Conservation (phyloP, 1,284 basidiomycete species). For the Tausonia pullulans region DNA sequence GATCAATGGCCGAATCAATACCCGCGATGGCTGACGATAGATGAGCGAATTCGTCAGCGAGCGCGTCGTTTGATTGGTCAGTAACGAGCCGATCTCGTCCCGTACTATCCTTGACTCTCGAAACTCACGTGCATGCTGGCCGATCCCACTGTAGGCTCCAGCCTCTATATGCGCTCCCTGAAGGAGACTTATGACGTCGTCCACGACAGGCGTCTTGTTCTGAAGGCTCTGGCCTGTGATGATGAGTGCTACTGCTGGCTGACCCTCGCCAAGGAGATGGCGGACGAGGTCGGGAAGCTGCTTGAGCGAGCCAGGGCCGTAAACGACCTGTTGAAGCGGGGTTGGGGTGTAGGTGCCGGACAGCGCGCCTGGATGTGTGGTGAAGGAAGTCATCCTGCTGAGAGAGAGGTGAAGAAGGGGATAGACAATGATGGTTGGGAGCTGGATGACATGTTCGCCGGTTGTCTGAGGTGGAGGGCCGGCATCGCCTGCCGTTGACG, state of each 20-base stretch:
- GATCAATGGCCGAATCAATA: slow-evolving; percentile 55
- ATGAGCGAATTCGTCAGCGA: not conserved
- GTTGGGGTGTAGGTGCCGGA: slow-evolving; percentile 13
- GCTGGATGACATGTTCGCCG: too few relatives aligned
- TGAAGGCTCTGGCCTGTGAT: slow-evolving; percentile 58
- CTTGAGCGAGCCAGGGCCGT: slow-evolving; percentile 51
- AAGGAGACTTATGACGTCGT: slow-evolving; percentile 49
- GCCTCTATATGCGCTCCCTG: slow-evolving; percentile 47
- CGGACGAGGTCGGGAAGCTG: slow-evolving; percentile 50
- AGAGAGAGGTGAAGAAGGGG: too few relatives aligned
- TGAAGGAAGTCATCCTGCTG: not conserved
- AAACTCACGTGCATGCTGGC: slow-evolving; percentile 49
- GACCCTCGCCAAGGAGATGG: slow-evolving; percentile 25
- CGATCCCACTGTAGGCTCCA: slow-evolving; percentile 60
- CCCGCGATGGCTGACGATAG: slow-evolving; percentile 18
- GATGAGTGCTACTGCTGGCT: slow-evolving; percentile 37
- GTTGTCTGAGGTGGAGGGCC: too few relatives aligned
- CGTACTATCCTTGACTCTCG: not conserved
- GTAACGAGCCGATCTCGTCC: not conserved
- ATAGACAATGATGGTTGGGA: too few relatives aligned
- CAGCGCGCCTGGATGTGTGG: slow-evolving; percentile 1
- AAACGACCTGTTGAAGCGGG: slow-evolving; percentile 50
- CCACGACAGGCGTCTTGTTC: slow-evolving; percentile 28
- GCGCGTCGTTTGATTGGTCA: too few relatives aligned
- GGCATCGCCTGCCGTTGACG: too few relatives aligned